These are phyloP conservation scores for Malus fusca DNA, from an alignment of 306 rosid genomes.

Conservation along the genomic window DNA sequence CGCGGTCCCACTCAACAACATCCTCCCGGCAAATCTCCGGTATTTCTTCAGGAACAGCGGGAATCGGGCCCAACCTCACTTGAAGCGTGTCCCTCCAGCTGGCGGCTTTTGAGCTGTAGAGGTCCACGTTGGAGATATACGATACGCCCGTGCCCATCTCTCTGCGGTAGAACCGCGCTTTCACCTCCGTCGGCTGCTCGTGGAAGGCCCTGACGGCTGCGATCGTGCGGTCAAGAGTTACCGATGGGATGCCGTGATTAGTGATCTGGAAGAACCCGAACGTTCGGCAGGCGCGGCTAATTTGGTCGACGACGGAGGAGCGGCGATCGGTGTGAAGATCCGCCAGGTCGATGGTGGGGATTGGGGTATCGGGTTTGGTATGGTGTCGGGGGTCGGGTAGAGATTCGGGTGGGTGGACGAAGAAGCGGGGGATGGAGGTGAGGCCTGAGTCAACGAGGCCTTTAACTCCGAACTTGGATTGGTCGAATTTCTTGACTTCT, in stretches of 20 bases:
- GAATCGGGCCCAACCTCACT: constrained; percentile 33
- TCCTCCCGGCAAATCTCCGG: constrained; percentile 51
- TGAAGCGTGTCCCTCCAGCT: constrained; percentile 76
- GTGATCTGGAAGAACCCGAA: constrained; percentile 42
- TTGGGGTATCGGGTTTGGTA: not conserved
- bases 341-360: constrained; percentile 31
- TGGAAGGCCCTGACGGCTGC: constrained; percentile 31
- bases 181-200: constrained; percentile 27
- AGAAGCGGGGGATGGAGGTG: constrained; percentile 27
- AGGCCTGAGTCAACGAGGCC: constrained; percentile 35
- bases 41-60: constrained; percentile 9
- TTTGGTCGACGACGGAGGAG: constrained; percentile 9
- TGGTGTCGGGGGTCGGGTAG: constrained; percentile 2
- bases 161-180: constrained; percentile 11
- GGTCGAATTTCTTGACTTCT: constrained; percentile 26
- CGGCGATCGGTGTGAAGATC: constrained; percentile 12
- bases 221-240: constrained; percentile 15
- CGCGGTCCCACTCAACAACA: constrained; percentile 44
- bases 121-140: constrained; percentile 29
- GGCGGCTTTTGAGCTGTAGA: constrained; percentile 42
- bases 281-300: constrained; percentile 23
- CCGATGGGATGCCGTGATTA: constrained; percentile 31
- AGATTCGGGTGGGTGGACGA: constrained; percentile 27
- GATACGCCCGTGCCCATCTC: constrained; percentile 21
- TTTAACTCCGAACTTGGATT: constrained; percentile 31